Base-by-base conservation (phyloP, 139 green algal species). In the Chlamydomonas asymmetrica region DNA sequence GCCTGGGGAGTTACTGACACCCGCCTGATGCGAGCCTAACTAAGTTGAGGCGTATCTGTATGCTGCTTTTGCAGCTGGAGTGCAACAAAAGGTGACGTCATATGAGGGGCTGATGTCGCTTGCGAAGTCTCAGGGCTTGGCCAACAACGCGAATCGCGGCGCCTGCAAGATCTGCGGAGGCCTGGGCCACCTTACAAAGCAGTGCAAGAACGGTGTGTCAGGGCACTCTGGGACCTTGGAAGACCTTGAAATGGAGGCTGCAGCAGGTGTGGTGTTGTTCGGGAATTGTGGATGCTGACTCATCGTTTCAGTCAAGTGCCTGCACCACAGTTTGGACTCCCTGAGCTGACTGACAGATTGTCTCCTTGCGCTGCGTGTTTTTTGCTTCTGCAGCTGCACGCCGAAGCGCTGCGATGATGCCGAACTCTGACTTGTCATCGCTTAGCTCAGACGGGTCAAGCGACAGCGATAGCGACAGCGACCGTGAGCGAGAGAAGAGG, bases 131-230 rank as follows among this genome's bases (percentile, higher is more conserved):
- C 87, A 95, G 68, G 89, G 89, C 25, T 85, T 77, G 7, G 83
- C 88, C 18, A 81, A 83, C 25, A 81, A 75, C 48, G 86, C 79
- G 3, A 80, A 45, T 1, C 74, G 92, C 25, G 92, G 92, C 22
- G 92, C 91, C 29, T 97, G 92, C 81, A 93, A 91, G 77, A 78
- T 89, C 18, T 97, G 92, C 74, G 91, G 92, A 32, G 85, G 94
- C 63, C 77, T 96, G 20, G 92, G 92, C 7, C 92, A 97, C 83
- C 85, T 97, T 20, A 96, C 92, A 10, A 93, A 93, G 82, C 91
- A 97, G 88, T 97, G 92, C 85, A 85, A 86, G 49, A 96, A 96
- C 76, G 73, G 84, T 16, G 62, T 91, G 61, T 83, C 86, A 16
- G 71, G 71, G 7, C 81, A 87, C 76, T 80, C 49, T 3, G 63